Conservation (phyloP, 1,139 yeast species). For the Saccharomyces pastorianus region DNA sequence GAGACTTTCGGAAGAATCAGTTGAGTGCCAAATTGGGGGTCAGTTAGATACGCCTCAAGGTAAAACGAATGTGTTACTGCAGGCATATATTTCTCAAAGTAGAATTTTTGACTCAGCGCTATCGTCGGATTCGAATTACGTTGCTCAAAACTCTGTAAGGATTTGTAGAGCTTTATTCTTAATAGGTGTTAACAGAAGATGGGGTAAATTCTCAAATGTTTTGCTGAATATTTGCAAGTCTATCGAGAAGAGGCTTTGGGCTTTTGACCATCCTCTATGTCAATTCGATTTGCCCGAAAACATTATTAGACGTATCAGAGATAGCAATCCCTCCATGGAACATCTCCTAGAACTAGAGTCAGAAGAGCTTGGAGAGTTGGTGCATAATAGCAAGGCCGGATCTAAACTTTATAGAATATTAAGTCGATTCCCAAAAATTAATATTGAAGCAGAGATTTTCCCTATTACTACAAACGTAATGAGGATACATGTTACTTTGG, state of each 20-base stretch:
- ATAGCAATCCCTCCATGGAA: conserved; percentile 61
- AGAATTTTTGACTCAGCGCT: conserved; percentile 69
- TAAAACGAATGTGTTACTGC: conserved; percentile 80
- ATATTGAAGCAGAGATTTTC: conserved; percentile 72
- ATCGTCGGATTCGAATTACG: conserved; percentile 80
- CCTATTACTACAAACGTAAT: conserved; percentile 85
- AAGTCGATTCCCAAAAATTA: conserved; percentile 65
- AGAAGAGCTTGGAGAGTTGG: conserved; percentile 78
- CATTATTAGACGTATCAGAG: conserved; percentile 53
- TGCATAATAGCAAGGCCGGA: conserved; percentile 76
- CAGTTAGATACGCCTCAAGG: conserved; percentile 70
- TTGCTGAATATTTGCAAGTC: conserved; percentile 79
- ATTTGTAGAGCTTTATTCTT: conserved; percentile 85
- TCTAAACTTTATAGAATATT: conserved; percentile 49
- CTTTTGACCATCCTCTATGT: conserved; percentile 80
- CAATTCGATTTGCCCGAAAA: conserved; percentile 77
- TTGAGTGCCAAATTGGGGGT: conserved; percentile 80
- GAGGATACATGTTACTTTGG: conserved; percentile 63
- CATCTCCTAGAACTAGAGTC: conserved; percentile 64
- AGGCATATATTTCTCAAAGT: conserved; percentile 77
- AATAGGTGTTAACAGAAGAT: conserved; percentile 76
- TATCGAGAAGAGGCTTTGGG: conserved; percentile 78
- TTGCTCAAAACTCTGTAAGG: conserved; percentile 91
- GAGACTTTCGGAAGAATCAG: conserved; percentile 47
- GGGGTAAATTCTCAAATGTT: conserved; percentile 76